Evolutionary conservation across 139 green algal genomes (phyloP), one percentile per base, ranked within the genome.

Genomic region (Gonium pectorale): DNA sequence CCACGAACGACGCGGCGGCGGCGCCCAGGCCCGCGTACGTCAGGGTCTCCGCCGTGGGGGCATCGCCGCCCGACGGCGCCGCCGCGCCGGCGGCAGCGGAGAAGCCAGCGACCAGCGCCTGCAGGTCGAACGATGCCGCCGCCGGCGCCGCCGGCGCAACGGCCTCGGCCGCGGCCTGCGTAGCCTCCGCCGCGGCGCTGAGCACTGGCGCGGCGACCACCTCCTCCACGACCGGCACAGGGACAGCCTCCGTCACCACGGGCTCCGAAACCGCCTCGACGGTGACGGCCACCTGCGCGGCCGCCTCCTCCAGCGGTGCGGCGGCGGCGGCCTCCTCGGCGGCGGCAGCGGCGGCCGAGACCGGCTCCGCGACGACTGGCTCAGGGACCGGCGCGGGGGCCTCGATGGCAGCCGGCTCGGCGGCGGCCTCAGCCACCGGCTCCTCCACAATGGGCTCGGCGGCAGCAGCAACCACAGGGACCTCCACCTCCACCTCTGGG

Each of bases 1-100:
- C 62, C 0, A 67, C 2, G 33, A 84, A 84, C 24, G 22, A 8
- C 22, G 22, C 62, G 2, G 78, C 78, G 1, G 63, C 46, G 5
- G 78, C 24, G 62, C 78, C 78, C 62, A 84, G 78, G 24, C 8
- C 62, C 26, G 17, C 62, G 63, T 84, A 84, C 24, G 78, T 84
- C 26, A 51, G n/a, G 17, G 41, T 60, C 60, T 83, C 35, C 4
- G 49, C 54, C 3, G 52, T 41, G 21, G 33, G 31, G 24, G 33
- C 51, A 13, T 56, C 54, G 54, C 35, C 37, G 5, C 22, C 3
- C 31, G 73, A 13, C 27, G 8, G 0, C 1, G 33, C 35, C 5
- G 31, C 31, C 15, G 33, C 19, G 5, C 13, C 31, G 35, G 17
- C 33, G 70, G 31, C 70, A 26, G 43, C n/a, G 44, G 67, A 9